phyloP scores from a whole-genome alignment of 129 eudicot genomes.

The Tanacetum coccineum region DNA sequence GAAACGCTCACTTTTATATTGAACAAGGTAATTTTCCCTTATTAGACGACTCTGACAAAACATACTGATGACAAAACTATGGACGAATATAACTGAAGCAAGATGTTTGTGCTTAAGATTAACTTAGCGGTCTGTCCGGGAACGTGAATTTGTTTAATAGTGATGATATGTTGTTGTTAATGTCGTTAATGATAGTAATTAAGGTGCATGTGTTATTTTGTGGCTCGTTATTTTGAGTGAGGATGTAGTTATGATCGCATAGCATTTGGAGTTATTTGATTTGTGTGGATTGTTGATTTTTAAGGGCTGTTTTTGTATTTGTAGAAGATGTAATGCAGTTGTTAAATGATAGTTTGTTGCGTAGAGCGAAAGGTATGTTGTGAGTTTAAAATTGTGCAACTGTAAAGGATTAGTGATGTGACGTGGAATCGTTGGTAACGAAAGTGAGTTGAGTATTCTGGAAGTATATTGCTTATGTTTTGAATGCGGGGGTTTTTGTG shows the following conservation, averaged over 20 bases:
- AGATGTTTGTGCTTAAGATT: too few relatives aligned
- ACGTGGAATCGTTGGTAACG: background rate
- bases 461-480: background rate
- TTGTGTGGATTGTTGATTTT: conserved; percentile 1
- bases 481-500: conserved; percentile 10
- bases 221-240: background rate
- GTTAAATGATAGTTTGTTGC: conserved; percentile 2
- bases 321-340: conserved; percentile 16
- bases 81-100: too few relatives aligned
- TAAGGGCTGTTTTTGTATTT: conserved; percentile 5
- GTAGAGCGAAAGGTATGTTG: conserved; percentile 7
- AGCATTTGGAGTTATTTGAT: background rate
- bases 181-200: background rate
- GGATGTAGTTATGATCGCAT: background rate
- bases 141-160: too few relatives aligned
- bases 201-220: background rate
- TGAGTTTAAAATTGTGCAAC: conserved; percentile 12
- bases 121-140: too few relatives aligned
- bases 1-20: too few relatives aligned
- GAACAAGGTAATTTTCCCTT: too few relatives aligned
- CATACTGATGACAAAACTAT: too few relatives aligned
- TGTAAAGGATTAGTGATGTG: conserved; percentile 3
- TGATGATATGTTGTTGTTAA: background rate
- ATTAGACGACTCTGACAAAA: too few relatives aligned
- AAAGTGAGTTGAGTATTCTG: background rate